Conservation (phyloP, 73 alveolate genomes). For the Paramecium primaurelia region DNA sequence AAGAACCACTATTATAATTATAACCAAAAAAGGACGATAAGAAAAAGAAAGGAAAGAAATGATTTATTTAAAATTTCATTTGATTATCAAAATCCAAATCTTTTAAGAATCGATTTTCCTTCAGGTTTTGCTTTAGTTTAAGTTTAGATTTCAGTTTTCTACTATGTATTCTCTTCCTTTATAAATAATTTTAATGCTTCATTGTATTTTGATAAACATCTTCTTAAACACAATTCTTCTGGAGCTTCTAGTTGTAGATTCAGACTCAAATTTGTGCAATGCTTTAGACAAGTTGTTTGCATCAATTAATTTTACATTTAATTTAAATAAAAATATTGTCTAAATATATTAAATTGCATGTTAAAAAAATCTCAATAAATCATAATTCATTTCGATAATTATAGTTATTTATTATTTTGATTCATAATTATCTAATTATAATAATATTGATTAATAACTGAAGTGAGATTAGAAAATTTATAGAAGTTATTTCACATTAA, state of each 20-base stretch:
- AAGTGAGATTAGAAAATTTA: too few relatives aligned
- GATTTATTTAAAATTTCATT: neutral
- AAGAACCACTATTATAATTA: slow-evolving; percentile 48
- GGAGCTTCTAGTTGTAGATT: neutral
- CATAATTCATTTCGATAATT: too few relatives aligned
- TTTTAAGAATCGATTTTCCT: neutral
- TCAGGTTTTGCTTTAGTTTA: neutral
- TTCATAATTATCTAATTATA: too few relatives aligned
- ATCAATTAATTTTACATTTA: neutral
- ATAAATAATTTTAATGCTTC: neutral
- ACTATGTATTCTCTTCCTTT: neutral
- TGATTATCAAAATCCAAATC: neutral
- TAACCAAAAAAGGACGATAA: slow-evolving; percentile 51
- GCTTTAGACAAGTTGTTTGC: neutral
- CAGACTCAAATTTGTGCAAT: neutral
- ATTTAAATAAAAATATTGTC: neutral
- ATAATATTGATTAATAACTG: too few relatives aligned
- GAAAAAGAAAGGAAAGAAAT: slow-evolving; percentile 59
- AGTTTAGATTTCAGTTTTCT: neutral
- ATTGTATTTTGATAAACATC: neutral
- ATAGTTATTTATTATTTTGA: too few relatives aligned
- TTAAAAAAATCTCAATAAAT: neutral
- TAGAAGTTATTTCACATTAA: too few relatives aligned
- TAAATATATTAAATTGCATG: neutral
- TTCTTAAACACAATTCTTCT: slow-evolving; percentile 10